Conservation (phyloP, 2,329 filamentous ascomycete species). For the Epichloe bromicola region DNA sequence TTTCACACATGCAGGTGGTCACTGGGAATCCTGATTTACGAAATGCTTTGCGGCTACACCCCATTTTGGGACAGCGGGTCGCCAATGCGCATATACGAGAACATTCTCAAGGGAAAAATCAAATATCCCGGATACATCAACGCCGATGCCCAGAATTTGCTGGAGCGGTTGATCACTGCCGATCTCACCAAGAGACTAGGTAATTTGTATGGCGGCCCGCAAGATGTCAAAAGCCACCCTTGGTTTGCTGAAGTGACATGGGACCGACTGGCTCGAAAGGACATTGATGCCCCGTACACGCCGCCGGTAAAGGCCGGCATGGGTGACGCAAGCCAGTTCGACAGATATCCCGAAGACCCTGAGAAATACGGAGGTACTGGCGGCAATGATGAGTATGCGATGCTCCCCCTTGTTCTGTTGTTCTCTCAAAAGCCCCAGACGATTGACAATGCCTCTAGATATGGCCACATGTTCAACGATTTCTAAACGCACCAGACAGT, state of each 20-base stretch:
- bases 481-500: constrained; percentile 36
- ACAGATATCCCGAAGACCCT: constrained; percentile 93
- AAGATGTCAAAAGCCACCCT: constrained; percentile 86
- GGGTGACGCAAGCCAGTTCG: constrained; percentile 93
- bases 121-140: constrained; percentile 97
- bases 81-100: constrained; percentile 99
- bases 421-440: not conserved
- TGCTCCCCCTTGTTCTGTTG: constrained; percentile 16
- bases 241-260: constrained; percentile 98
- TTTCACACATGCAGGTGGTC: constrained; percentile 62
- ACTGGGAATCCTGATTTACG: constrained; percentile 92
- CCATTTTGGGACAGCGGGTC: constrained; percentile 98
- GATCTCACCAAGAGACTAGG: constrained; percentile 92
- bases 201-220: constrained; percentile 80
- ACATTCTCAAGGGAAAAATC: constrained; percentile 88
- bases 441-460: constrained; percentile 31
- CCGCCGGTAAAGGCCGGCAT: constrained; percentile 88
- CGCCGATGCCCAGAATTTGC: constrained; percentile 81
- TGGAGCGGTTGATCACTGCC: constrained; percentile 84
- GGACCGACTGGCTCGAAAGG: constrained; percentile 86
- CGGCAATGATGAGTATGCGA: constrained; percentile 70
- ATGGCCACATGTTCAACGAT: constrained; percentile 62
- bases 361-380: constrained; percentile 67
- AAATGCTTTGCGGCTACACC: constrained; percentile 98
- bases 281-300: constrained; percentile 96